phyloP scores from a whole-genome alignment of 441 rosid genomes.

The Adansonia gregorii region DNA sequence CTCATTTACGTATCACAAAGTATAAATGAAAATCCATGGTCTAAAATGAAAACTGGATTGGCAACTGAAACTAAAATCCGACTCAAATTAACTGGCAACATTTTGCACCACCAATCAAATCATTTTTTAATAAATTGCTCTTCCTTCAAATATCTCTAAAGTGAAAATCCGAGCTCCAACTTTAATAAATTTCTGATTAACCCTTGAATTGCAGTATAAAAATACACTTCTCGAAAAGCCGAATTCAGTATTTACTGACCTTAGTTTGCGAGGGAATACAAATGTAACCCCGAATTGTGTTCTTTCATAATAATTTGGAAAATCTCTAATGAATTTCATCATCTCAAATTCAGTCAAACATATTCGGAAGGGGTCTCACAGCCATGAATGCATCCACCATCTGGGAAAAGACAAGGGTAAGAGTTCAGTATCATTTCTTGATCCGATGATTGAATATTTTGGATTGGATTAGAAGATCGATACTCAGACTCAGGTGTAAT shows the following conservation, averaged over 20 bases:
- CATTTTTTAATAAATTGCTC: neutral
- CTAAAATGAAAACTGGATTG: neutral
- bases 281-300: neutral
- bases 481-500: neutral
- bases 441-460: neutral
- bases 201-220: neutral
- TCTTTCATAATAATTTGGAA: neutral
- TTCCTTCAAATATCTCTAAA: neutral
- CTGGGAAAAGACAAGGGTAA: constrained; percentile 39
- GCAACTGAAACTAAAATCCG: neutral
- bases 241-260: neutral
- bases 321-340: neutral
- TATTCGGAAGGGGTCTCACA: constrained; percentile 81
- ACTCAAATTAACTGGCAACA: neutral
- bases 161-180: neutral
- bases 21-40: neutral
- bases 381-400: constrained; percentile 94
- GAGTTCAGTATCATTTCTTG: neutral
- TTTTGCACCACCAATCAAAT: neutral
- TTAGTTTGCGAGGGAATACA: neutral
- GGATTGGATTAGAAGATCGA: neutral
- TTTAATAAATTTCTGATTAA: neutral
- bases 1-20: too few relatives aligned
- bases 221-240: neutral
- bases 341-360: constrained; percentile 36